Conservation (phyloP, 106 monocot genomes). For the Dioscorea dumetorum region DNA sequence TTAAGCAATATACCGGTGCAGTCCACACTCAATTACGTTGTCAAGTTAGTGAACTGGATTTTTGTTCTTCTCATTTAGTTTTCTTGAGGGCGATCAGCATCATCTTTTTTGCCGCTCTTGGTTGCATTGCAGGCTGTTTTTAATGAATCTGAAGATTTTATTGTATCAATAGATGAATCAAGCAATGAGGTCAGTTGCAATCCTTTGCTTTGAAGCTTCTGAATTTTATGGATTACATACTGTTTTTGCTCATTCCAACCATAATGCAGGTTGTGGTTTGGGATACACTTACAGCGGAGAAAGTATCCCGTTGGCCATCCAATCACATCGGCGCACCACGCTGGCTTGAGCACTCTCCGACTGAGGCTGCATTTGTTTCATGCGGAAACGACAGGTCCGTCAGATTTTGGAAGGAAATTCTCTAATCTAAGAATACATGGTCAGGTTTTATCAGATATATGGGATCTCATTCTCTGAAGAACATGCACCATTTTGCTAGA, state of each 20-base stretch:
- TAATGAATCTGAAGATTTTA: conserved; percentile 83
- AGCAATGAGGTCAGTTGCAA: conserved; percentile 68
- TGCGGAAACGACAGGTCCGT: conserved; percentile 86
- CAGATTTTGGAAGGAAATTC: conserved; percentile 71
- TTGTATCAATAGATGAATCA: conserved; percentile 72
- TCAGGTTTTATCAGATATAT: not conserved
- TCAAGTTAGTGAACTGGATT: conserved; percentile 41
- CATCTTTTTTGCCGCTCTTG: not conserved
- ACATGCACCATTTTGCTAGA: too few species aligned
- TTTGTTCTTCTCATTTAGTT: not conserved
- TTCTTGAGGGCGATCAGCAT: not conserved
- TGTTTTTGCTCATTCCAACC: too few species aligned
- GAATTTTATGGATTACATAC: not conserved
- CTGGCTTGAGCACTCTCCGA: conserved; percentile 87
- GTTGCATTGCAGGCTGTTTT: conserved; percentile 64
- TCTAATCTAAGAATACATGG: conserved; percentile 4
- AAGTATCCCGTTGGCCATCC: conserved; percentile 67
- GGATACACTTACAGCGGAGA: conserved; percentile 85
- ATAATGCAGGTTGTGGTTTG: conserved; percentile 70
- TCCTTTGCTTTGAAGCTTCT: not conserved
- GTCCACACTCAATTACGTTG: conserved; percentile 62
- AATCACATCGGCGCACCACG: conserved; percentile 68
- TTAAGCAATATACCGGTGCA: conserved; percentile 87
- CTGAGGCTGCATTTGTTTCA: conserved; percentile 59
- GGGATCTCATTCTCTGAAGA: too few species aligned